Evolutionary conservation across 768 basidiomycete species (phyloP).

Genomic region (Artomyces pyxidatus): DNA sequence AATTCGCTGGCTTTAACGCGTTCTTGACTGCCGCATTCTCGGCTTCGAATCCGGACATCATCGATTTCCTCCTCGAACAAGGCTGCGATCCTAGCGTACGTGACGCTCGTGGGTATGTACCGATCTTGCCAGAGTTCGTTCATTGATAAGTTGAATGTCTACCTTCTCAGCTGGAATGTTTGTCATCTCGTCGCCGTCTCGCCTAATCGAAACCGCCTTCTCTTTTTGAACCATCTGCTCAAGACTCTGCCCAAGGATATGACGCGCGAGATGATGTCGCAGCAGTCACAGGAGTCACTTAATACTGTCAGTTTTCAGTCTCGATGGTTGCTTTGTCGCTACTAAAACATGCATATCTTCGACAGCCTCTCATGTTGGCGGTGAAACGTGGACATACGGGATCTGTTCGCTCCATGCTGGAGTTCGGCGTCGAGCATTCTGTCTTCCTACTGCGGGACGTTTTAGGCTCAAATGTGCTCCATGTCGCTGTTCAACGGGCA

Average conservation of each 20-base stretch:
- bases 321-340: not conserved
- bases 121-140: not conserved
- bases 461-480: constrained; percentile 42
- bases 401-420: constrained; percentile 26
- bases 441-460: constrained; percentile 32
- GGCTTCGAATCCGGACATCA: constrained; percentile 21
- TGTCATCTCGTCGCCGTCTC: constrained; percentile 43
- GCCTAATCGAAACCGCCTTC: constrained; percentile 17
- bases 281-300: constrained; percentile 34
- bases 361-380: constrained; percentile 46
- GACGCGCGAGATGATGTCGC: constrained; percentile 33
- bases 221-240: constrained; percentile 34
- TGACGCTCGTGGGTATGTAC: constrained; percentile 35
- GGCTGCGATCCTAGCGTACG: constrained; percentile 34
- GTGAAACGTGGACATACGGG: constrained; percentile 29
- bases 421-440: constrained; percentile 28
- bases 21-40: constrained; percentile 34
- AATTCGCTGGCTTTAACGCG: constrained; percentile 36
- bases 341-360: not conserved
- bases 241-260: constrained; percentile 42
- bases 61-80: constrained; percentile 43
- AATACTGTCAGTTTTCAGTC: constrained; percentile 33
- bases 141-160: constrained; percentile 34
- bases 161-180: too few relatives aligned
- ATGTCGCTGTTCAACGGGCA: constrained; percentile 33